These are phyloP conservation scores for Poterioochromonas sp. DNA, from an alignment of 352 stramenopile species.

Conservation along the genomic window DNA sequence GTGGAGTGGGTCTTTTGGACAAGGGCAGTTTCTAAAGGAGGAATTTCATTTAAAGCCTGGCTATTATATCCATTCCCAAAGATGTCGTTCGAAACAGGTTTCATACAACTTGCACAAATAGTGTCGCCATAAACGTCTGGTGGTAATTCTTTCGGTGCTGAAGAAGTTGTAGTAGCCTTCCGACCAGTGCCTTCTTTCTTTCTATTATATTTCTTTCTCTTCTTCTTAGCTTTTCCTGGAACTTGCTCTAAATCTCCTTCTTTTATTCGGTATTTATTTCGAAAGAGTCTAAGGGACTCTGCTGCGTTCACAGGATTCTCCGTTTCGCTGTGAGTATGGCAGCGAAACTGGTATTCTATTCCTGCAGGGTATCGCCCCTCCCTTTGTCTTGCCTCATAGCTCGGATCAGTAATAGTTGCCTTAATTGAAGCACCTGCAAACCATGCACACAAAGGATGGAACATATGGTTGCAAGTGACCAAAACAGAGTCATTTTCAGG, in stretches of 20 bases:
- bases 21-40: too few relatives aligned
- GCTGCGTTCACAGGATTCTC: too few relatives aligned
- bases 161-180: background rate
- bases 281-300: too few relatives aligned
- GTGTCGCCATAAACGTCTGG: background rate
- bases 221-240: background rate
- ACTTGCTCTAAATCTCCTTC: background rate
- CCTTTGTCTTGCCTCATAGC: background rate
- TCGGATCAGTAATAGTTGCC: background rate
- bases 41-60: background rate
- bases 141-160: background rate
- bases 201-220: background rate
- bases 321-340: background rate
- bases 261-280: background rate
- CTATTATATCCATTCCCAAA: background rate
- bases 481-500: background rate
- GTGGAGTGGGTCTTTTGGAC: too few relatives aligned
- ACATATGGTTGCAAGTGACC: background rate
- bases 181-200: background rate
- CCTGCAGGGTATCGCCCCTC: background rate
- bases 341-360: background rate
- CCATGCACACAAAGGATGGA: constrained; percentile 35
- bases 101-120: constrained; percentile 6
- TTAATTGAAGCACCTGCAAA: constrained; percentile 18
- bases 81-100: background rate